Base-by-base conservation (phyloP, 345 rosid genomes). In the Aquilaria sinensis region DNA sequence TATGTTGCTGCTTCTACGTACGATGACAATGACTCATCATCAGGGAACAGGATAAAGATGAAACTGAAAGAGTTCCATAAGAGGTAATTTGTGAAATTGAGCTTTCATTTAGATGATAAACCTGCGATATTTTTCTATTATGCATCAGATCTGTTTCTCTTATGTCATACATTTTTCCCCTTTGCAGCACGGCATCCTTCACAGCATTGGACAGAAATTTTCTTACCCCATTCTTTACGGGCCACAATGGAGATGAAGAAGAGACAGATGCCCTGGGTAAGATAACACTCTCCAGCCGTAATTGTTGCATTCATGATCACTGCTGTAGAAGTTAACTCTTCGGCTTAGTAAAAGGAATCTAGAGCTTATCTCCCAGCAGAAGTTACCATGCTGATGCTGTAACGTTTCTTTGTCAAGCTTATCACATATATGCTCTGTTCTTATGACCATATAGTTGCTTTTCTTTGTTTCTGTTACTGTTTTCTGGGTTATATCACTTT, bases 141-240 rank as follows among this genome's bases (percentile, higher is more conserved):
- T 52, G 56, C 31, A 31, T 52, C 51, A 45, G 0, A 11, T 48
- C 10, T 31, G 56, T 11, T 30, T 58, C 51, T 29, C 51, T 23
- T 31, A 3, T 43, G 64, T 53, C 45, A 53, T 32, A 47, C 56
- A 41, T 31, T 5, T 58, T 14, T 51, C 33, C 6, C 9, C 53
- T 60, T 31, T 76, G 74, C 86, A 86, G 93, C 29, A 58, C 87
- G 0, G 78, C 84, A 37, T 80, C 93, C 10, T 84, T 86, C 75
- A 71, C 89, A 4, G 87, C 85, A 53, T 58, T 86, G 56, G 93
- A 86, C 62, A 86, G 61, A 74, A 84, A 86, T 64, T 86, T 76
- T 72, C 84, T 86, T 57, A 86, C 93, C 53, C 93, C 93, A 4
- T 84, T 86, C 74, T 86, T 86, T 74, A 86, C 93, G 1, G 84